Conservation (phyloP, 2,329 filamentous ascomycete genomes). For the Daldinia sp. region DNA sequence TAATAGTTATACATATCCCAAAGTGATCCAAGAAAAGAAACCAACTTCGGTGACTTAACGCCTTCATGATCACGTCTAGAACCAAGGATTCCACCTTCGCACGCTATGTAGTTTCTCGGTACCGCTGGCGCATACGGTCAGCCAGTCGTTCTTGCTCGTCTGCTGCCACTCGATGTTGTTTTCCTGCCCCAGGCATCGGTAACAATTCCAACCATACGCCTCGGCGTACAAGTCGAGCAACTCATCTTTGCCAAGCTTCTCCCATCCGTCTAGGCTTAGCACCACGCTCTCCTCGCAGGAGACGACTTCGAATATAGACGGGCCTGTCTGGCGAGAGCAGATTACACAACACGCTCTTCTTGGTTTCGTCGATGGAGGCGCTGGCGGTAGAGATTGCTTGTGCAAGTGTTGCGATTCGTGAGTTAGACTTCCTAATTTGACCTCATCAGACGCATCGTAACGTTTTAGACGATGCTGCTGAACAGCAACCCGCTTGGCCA, state of each 20-base stretch:
- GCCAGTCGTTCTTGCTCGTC: constrained; percentile 35
- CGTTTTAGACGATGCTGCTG: constrained; percentile 27
- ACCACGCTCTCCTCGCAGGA: constrained; percentile 37
- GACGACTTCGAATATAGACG: constrained; percentile 35
- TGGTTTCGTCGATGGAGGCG: constrained; percentile 8
- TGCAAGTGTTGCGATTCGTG: constrained; percentile 31
- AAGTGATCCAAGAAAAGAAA: not conserved
- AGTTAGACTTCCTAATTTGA: constrained; percentile 26
- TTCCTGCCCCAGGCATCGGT: constrained; percentile 27
- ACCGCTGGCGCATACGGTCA: constrained; percentile 23
- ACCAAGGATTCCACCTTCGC: constrained; percentile 33
- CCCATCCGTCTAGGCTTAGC: constrained; percentile 31
- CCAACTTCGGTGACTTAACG: too few relatives aligned
- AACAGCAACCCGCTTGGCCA: constrained; percentile 30
- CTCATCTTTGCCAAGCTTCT: constrained; percentile 27
- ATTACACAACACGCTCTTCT: constrained; percentile 30
- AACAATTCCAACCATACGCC: constrained; percentile 36
- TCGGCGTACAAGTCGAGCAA: constrained; percentile 33
- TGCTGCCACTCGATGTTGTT: constrained; percentile 32
- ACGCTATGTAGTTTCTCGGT: constrained; percentile 24
- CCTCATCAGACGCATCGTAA: constrained; percentile 18
- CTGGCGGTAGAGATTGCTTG: constrained; percentile 22
- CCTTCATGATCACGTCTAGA: constrained; percentile 1
- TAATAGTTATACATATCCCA: not conserved
- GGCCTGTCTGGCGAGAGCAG: constrained; percentile 30